These are phyloP conservation scores for Calocybe indica DNA, from an alignment of 768 basidiomycete species.

Conservation along the genomic window DNA sequence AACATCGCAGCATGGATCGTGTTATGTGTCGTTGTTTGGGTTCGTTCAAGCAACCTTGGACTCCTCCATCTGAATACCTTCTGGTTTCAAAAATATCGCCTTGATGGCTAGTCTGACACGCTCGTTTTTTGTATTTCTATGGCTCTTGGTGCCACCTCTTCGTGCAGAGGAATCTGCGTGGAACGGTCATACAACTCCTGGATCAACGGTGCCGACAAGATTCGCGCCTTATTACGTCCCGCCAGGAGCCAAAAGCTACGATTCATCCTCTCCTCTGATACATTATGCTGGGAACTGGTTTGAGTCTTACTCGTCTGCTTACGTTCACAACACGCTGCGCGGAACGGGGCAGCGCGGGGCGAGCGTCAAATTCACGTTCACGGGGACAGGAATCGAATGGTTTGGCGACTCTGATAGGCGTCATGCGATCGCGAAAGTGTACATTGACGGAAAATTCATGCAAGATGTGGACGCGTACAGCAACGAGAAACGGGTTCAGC, in stretches of 20 bases:
- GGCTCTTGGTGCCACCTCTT: conserved; percentile 8
- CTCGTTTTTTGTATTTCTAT: conserved; percentile 9
- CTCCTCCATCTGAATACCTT: neutral
- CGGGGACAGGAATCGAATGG: conserved; percentile 76
- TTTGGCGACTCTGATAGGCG: conserved; percentile 54
- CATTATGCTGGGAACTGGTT: conserved; percentile 58
- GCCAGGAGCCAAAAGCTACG: conserved; percentile 63
- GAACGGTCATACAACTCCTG: conserved; percentile 59
- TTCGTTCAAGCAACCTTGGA: neutral
- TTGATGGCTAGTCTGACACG: conserved; percentile 8
- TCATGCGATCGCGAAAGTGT: conserved; percentile 53
- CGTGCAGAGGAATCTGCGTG: conserved; percentile 45
- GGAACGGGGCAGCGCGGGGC: conserved; percentile 46
- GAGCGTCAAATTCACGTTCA: conserved; percentile 50
- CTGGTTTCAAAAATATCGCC: neutral
- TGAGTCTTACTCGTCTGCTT: conserved; percentile 44
- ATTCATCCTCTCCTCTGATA: conserved; percentile 64
- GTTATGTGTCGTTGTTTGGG: conserved; percentile 4
- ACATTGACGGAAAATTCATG: conserved; percentile 47
- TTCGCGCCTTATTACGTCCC: conserved; percentile 75
- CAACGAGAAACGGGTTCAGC: conserved; percentile 23
- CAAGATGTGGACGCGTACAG: conserved; percentile 42
- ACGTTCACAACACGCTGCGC: conserved; percentile 43
- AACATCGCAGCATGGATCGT: neutral
- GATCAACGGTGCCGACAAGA: conserved; percentile 32